Base-by-base conservation (phyloP, 2,329 filamentous ascomycete genomes). In the Fusarium sp. region DNA sequence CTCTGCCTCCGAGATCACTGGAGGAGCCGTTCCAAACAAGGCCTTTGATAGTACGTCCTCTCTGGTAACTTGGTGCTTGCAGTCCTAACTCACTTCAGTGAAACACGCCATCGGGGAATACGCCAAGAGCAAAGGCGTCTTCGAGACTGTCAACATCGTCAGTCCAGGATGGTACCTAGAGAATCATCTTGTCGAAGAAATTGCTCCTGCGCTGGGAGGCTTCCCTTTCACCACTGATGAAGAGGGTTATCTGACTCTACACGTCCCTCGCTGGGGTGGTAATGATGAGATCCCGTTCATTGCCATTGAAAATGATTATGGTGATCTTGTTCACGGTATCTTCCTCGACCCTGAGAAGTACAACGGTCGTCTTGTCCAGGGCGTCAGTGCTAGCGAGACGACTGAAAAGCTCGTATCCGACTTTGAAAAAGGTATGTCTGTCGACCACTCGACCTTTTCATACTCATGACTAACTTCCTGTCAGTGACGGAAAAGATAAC, bases 281-380 rank as follows among this genome's bases (percentile, higher is more conserved):
- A 76, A 63, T 14, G 69, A 74, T 3, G 60, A 75, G 49, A 72
- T 82, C 0, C 81, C 80, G 0, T 82, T 79, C 63, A 76, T 84
- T 24, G 73, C 76, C 26, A 79, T 84, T 5, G 65, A 61, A 1
- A 76, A 81, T 34, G 82, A 84, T 68, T 84, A 77, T 57, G 83
- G 82, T 6, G 83, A 84, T 53, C 75, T 84, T 19, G 78, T 84
- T 13, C 82, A 84, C 28, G 82, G 81, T 4, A 73, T 83, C 5
- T 80, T 84, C 19, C 74, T 84, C 9, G 74, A 78, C 14, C 81
- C 82, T 1, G 73, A 73, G 44, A 75, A 75, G 39, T 81, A 79
- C 72, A 77, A 78, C 61, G 76, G 79, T 2, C 69, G 65, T 6
- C 67, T 81, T 1, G 65, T 83, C 0, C 81, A 83, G 15, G 80